Base-by-base conservation (phyloP, 805 yeast species). In the Barnettozyma californica region DNA sequence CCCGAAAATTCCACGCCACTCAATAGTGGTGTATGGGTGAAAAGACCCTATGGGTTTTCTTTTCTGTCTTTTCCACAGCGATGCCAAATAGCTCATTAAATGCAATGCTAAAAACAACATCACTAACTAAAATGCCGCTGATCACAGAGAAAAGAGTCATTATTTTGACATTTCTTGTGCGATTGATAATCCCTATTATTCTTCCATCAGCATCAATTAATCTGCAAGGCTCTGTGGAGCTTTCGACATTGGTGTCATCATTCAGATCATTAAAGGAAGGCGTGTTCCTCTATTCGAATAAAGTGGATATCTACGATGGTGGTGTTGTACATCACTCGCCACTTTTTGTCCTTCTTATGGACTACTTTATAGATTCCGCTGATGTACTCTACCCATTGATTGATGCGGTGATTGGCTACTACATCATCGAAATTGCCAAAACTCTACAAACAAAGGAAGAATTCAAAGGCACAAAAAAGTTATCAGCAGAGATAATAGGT, bases 261-360 rank as follows among this genome's bases (percentile, higher is more conserved):
- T 85, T 75, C 66, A 74, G 80, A 58, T 71, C 80, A 36, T 61
- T 87, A 38, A 66, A 73, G 55, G 95, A 86, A 61, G 91, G 91
- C 11, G 68, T 86, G 10, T 87, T 76, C 55, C 73, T 87, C 44
- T 66, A 79, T 47, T 63, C 71, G 3, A 76, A 81, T 56, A 74
- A 73, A 19, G 70, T 85, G 44, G 74, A 81, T 42, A 80, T 89
- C 9, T 92, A 89, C 59, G 80, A 80, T 52, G 97, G 97, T 9
- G 95, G 95, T 21, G 81, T 90, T 16, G 84, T 84, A 33, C 92
- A 89, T 65, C 96, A 89, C 57, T 81, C 95, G 3, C 96, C 97
- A 4, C 61, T 90, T 18, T 59, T 92, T 20, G 74, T 88, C 33
- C 67, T 73, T 2, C 50, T 80, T 1, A 72, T 84, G 60, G 68